Evolutionary conservation across 225 moss, liverwort and hornwort species (phyloP), one percentile per base, ranked within the genome.

Genomic region (Sphagnum contortum): DNA sequence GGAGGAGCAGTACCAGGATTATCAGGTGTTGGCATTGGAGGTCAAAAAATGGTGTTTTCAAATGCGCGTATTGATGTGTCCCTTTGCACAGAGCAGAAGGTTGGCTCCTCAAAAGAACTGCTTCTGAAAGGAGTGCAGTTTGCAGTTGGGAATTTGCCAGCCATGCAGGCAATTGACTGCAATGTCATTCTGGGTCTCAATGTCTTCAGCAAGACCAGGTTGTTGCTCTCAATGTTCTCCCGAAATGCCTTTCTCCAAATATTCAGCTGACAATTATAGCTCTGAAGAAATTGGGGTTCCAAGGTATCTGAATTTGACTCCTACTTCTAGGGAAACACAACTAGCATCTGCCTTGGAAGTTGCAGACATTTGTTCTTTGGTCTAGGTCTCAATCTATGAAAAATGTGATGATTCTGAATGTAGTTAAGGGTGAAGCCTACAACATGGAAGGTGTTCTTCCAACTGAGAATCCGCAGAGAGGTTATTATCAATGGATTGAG

Each of bases 121-220:
- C 74, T 75, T 44, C 72, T 96, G 56, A 79, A 73, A 79, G 80
- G 81, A 64, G 81, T 77, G 29, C 76, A 80, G 61, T 96, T 96
- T 64, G 95, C 90, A 46, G 88, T 96, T 55, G 95, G 92, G 44
- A 85, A 96, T 54, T 79, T 96, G 69, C 90, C 92, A 69, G 92
- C 92, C 57, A 78, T 96, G 62, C 88, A 83, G 70, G 82, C 88
- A 64, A 85, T 90, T 66, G 83, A 87, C 57, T 92, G 90, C 77
- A 78, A 85, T 76, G 86, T 92, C 54, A 81, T 96, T 50, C 76
- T 96, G 44, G 95, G 95, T 56, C 81, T 96, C 2, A 96, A 96
- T 68, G 76, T 90, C 57, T 96, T 96, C 68, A 77, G 73, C 68
- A 82, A 81, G 73, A 83, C 82, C 49, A 87, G 88, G 64, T 79